Evolutionary conservation across 1,284 basidiomycete genomes (phyloP).

Genomic region (Lentinula novae-zelandiae): DNA sequence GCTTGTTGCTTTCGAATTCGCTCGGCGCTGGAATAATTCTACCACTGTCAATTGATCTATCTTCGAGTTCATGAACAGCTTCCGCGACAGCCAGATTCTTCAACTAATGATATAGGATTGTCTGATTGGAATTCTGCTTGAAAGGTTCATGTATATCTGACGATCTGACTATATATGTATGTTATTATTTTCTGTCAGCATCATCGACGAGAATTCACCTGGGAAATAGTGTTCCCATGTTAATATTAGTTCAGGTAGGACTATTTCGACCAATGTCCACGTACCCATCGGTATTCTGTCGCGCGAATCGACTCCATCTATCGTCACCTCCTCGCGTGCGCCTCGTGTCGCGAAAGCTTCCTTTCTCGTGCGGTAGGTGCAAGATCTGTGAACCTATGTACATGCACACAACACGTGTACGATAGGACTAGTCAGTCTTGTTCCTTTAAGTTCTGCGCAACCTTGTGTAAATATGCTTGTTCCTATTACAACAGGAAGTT

Average conservation of each 20-base stretch:
- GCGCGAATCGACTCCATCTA: background rate
- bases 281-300: background rate
- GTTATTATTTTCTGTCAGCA: background rate
- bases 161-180: background rate
- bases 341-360: background rate
- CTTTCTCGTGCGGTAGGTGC: background rate
- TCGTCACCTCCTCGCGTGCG: background rate
- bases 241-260: background rate
- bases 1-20: background rate
- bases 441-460: background rate
- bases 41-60: background rate
- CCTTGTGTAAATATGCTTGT: background rate
- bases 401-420: slow-evolving; percentile 11
- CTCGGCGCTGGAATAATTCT: background rate
- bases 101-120: background rate
- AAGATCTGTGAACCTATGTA: background rate
- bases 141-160: background rate
- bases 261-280: background rate
- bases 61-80: background rate
- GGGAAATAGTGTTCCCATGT: background rate
- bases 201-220: background rate
- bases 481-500: background rate
- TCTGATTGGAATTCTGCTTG: background rate
- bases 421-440: background rate
- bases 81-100: background rate